Conservation (phyloP, 306 rosid genomes). For the Mucuna pruriens region DNA sequence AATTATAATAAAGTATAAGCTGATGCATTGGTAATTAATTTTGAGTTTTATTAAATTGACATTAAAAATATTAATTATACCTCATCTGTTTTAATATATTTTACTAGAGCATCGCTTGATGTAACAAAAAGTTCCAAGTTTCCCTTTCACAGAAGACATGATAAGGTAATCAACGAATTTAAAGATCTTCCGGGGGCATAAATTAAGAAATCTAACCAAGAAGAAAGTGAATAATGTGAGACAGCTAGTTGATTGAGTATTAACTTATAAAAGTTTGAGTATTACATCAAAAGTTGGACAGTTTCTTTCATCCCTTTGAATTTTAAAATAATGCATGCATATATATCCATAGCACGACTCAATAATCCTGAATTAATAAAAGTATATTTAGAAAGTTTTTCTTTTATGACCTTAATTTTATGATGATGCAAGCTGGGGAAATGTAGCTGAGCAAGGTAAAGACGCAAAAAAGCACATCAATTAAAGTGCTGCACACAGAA, state of each 20-base stretch:
- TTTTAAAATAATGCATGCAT: neutral
- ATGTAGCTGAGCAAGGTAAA: constrained; percentile 23
- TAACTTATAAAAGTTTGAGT: constrained; percentile 8
- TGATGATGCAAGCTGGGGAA: constrained; percentile 26
- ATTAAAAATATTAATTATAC: neutral
- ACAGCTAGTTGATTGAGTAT: constrained; percentile 37
- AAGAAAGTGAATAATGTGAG: constrained; percentile 29
- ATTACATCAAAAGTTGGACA: constrained; percentile 43
- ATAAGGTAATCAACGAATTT: constrained; percentile 31
- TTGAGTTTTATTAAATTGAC: neutral
- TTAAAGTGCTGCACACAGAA: constrained; percentile 16
- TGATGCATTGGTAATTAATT: neutral
- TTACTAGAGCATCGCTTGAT: neutral
- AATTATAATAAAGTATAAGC: neutral
- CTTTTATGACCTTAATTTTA: constrained; percentile 15
- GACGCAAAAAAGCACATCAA: constrained; percentile 4
- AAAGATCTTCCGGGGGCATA: constrained; percentile 30
- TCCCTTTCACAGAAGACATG: constrained; percentile 37
- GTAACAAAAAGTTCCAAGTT: constrained; percentile 27
- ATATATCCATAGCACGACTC: constrained; percentile 1
- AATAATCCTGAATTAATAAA: neutral
- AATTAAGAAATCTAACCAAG: constrained; percentile 34
- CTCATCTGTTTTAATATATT: neutral
- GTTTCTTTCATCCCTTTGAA: constrained; percentile 35
- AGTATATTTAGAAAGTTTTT: neutral